A percentile compares a stretch with the other conserved stretches of the same genome.
Conservation (phyloP, 2,329 filamentous ascomycete genomes). For the Penicillium sp. region DNA sequence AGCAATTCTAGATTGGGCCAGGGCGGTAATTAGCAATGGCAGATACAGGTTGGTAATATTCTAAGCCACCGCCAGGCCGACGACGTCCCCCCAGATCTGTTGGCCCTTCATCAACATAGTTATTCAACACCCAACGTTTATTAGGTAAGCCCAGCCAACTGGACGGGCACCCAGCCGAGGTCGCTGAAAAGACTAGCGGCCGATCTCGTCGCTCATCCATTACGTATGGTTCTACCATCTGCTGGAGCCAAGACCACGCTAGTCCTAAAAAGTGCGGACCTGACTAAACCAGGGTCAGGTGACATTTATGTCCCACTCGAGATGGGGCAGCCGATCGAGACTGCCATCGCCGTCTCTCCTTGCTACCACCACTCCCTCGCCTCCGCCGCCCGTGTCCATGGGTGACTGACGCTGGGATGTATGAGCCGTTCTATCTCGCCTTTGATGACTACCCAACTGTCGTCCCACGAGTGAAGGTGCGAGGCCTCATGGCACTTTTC, state of each 20-base stretch:
- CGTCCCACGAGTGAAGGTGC: conserved; percentile 49
- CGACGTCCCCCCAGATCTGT: conserved; percentile 7
- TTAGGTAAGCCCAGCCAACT: conserved; percentile 22
- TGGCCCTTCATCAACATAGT: conserved; percentile 10
- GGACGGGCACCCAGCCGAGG: conserved; percentile 18
- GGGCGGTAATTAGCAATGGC: not conserved
- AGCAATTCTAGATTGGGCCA: not conserved
- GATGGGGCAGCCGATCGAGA: conserved; percentile 9
- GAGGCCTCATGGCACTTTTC: conserved; percentile 53
- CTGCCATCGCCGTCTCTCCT: conserved; percentile 9
- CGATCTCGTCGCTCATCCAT: conserved; percentile 11
- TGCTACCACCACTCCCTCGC: conserved; percentile 3
- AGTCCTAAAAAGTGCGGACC: not conserved
- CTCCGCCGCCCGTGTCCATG: conserved; percentile 33
- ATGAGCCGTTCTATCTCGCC: conserved; percentile 49
- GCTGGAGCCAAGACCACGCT: conserved; percentile 3
- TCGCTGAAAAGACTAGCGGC: conserved; percentile 17
- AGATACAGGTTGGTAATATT: not conserved
- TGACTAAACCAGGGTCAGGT: conserved; percentile 15
- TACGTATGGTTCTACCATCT: too few species aligned
- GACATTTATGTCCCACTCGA: conserved; percentile 16
- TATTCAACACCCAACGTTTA: conserved; percentile 26
- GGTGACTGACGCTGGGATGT: conserved; percentile 45
- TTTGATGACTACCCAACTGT: conserved; percentile 50
- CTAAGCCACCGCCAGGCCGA: not conserved